Evolutionary conservation across 306 rosid genomes (phyloP).

Genomic region (Fragaria iinumae): DNA sequence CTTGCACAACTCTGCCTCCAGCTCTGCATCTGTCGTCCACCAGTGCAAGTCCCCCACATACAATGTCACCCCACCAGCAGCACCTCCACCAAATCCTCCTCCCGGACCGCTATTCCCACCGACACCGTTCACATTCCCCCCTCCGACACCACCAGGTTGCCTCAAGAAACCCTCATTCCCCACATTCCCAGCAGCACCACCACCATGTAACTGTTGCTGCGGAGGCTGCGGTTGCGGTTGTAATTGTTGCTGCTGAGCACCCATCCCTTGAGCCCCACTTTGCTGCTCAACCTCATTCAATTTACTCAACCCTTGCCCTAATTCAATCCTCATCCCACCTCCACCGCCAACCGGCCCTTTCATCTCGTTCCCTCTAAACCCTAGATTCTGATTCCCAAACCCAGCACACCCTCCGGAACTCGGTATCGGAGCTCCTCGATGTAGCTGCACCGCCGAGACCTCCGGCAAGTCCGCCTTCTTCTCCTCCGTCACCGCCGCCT

Average conservation of each 20-base stretch:
- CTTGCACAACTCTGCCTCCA: constrained; percentile 75
- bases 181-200: constrained; percentile 41
- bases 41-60: constrained; percentile 98
- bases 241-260: constrained; percentile 15
- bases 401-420: constrained; percentile 52
- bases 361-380: constrained; percentile 59
- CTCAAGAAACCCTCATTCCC: constrained; percentile 62
- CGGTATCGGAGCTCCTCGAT: constrained; percentile 42
- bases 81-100: constrained; percentile 32
- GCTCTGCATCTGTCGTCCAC: constrained; percentile 98
- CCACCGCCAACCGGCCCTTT: constrained; percentile 43
- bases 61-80: constrained; percentile 62
- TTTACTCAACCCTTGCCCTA: constrained; percentile 58
- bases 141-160: constrained; percentile 42
- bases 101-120: constrained; percentile 35
- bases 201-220: constrained; percentile 29
- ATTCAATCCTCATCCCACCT: constrained; percentile 82
- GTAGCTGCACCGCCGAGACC: constrained; percentile 19
- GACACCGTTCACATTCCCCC: constrained; percentile 39
- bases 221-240: constrained; percentile 19
- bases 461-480: constrained; percentile 37
- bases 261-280: constrained; percentile 49
- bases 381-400: constrained; percentile 56
- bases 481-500: constrained; percentile 45
- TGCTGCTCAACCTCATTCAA: constrained; percentile 59